Evolutionary conservation across 1,139 yeast genomes (phyloP).

Genomic region (Debaryomyces sp.): DNA sequence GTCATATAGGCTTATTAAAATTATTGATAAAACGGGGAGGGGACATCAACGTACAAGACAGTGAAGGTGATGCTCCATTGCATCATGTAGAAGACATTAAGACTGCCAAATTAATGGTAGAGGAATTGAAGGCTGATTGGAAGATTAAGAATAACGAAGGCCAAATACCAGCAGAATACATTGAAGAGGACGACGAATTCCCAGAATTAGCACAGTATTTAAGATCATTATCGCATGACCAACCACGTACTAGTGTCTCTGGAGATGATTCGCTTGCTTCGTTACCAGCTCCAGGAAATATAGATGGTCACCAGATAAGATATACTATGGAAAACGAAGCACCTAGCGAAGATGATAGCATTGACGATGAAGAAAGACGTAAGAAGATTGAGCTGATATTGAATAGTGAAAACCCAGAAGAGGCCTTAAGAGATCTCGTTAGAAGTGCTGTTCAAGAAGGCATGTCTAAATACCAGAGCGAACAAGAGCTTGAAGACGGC

Average conservation of each 20-base stretch:
- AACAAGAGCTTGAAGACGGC: conserved; percentile 15
- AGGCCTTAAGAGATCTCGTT: conserved; percentile 69
- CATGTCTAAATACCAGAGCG: conserved; percentile 30
- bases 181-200: conserved; percentile 83
- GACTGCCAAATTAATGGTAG: conserved; percentile 67
- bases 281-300: conserved; percentile 44
- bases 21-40: conserved; percentile 68
- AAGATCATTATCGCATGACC: conserved; percentile 46
- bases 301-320: conserved; percentile 58
- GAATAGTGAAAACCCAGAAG: conserved; percentile 77
- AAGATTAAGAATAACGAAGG: conserved; percentile 70
- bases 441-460: conserved; percentile 64
- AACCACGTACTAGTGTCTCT: conserved; percentile 11
- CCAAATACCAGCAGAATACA: conserved; percentile 65
- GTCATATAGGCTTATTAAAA: conserved; percentile 68
- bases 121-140: conserved; percentile 67
- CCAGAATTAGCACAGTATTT: conserved; percentile 76
- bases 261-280: conserved; percentile 20
- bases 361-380: conserved; percentile 54
- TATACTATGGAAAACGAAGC: conserved; percentile 56
- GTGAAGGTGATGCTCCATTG: conserved; percentile 93
- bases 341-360: conserved; percentile 35
- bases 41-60: conserved; percentile 77
- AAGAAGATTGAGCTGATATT: conserved; percentile 69
- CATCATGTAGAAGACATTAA: conserved; percentile 81